phyloP scores from a whole-genome alignment of 495 filamentous ascomycete genomes.

The Stereocaulon alpinum region DNA sequence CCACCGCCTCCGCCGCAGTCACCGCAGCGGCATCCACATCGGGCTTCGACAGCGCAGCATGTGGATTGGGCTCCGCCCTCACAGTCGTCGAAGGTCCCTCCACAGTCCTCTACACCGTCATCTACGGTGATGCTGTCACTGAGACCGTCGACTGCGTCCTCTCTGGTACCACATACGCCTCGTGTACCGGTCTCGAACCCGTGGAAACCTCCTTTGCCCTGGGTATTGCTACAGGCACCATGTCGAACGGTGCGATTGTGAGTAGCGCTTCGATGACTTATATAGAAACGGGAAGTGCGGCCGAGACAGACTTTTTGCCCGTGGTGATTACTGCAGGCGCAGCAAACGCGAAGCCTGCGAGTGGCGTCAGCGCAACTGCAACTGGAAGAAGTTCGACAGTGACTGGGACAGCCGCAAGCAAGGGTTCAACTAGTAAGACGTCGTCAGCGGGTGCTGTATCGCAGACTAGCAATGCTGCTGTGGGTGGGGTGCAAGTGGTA shows the following conservation, averaged over 20 bases:
- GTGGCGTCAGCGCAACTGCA: neutral
- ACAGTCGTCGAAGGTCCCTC: constrained; percentile 9
- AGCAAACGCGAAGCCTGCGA: constrained; percentile 1
- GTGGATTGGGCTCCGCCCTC: neutral
- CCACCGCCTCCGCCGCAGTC: neutral
- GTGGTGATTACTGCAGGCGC: constrained; percentile 12
- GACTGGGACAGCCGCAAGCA: neutral
- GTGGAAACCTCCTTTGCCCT: neutral
- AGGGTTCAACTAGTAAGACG: neutral
- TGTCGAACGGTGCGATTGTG: too few relatives aligned
- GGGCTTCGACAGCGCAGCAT: neutral
- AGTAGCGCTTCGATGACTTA: neutral
- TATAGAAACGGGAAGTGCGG: neutral
- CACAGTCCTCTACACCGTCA: constrained; percentile 1
- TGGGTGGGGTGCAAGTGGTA: neutral
- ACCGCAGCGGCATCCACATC: neutral
- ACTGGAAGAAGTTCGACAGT: neutral
- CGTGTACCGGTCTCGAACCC: neutral
- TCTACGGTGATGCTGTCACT: neutral
- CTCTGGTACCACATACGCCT: constrained; percentile 7
- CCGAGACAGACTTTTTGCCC: neutral
- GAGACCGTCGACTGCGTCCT: constrained; percentile 7
- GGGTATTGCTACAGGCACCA: neutral
- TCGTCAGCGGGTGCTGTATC: neutral
- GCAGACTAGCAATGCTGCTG: neutral